phyloP scores from a whole-genome alignment of 2,329 filamentous ascomycete genomes.

The Allantophomopsis cytisporea region DNA sequence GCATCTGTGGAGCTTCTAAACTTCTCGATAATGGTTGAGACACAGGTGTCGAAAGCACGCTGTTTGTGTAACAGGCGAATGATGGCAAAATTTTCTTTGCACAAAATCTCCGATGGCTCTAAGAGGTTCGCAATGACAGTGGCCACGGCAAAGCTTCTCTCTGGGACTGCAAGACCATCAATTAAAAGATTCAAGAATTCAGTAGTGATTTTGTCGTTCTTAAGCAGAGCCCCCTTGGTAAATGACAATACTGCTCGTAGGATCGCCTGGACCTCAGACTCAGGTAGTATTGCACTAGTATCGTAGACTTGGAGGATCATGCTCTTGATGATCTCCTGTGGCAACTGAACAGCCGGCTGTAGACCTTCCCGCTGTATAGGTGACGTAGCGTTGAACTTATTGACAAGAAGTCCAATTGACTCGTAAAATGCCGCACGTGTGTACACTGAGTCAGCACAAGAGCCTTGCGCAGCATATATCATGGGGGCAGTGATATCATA shows the following conservation, averaged over 20 bases:
- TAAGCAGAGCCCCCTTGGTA: slow-evolving; percentile 11
- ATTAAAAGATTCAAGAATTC: slow-evolving; percentile 10
- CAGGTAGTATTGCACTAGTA: neutral
- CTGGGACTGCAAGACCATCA: neutral
- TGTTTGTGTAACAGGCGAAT: slow-evolving; percentile 13
- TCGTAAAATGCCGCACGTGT: neutral
- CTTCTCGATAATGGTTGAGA: slow-evolving; percentile 5
- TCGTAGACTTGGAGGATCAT: neutral
- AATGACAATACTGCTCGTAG: slow-evolving; percentile 15
- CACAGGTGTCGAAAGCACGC: slow-evolving; percentile 8
- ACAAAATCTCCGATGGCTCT: slow-evolving; percentile 12
- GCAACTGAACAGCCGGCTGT: neutral
- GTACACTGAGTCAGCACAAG: neutral
- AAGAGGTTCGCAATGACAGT: slow-evolving; percentile 15
- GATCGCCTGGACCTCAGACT: slow-evolving; percentile 1
- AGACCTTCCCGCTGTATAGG: neutral
- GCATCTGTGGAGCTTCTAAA: slow-evolving; percentile 5
- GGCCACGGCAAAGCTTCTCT: slow-evolving; percentile 7
- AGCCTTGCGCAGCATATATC: neutral
- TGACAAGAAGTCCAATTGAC: slow-evolving; percentile 1
- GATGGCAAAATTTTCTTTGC: slow-evolving; percentile 14
- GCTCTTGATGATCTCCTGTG: neutral
- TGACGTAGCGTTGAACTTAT: slow-evolving; percentile 1
- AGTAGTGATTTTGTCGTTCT: slow-evolving; percentile 7
- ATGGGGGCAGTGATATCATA: neutral